A percentile compares a stretch with the other conserved stretches of the same genome.
These are phyloP conservation scores for Aspergillus pseudoviridinutans DNA, from an alignment of 2,329 filamentous ascomycete genomes.

Conservation along the genomic window DNA sequence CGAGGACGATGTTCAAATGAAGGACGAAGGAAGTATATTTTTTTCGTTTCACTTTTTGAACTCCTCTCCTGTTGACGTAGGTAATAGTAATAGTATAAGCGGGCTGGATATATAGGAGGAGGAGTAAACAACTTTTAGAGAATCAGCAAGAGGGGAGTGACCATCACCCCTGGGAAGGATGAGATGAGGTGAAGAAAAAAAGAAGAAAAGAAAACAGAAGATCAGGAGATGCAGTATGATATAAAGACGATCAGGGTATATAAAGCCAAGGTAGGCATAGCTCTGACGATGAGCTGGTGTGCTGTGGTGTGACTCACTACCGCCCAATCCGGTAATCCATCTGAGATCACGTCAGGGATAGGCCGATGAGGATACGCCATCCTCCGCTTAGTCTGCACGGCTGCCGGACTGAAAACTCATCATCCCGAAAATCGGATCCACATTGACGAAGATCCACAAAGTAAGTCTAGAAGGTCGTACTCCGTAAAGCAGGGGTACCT, in stretches of 20 bases:
- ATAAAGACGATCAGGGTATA: neutral
- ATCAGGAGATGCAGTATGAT: constrained; percentile 1
- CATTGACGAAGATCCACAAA: constrained; percentile 1
- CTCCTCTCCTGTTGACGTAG: constrained; percentile 3
- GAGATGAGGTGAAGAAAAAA: constrained; percentile 29
- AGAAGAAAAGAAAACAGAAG: constrained; percentile 7
- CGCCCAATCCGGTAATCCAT: constrained; percentile 12
- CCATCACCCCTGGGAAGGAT: constrained; percentile 35
- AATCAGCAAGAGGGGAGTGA: constrained; percentile 28
- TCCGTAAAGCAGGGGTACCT: constrained; percentile 7
- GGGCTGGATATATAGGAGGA: constrained; percentile 1
- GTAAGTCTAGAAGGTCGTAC: constrained; percentile 10
- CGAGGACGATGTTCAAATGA: constrained; percentile 1
- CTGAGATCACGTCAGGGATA: neutral
- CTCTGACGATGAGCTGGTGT: constrained; percentile 10
- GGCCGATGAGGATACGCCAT: neutral
- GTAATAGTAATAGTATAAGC: constrained; percentile 4
- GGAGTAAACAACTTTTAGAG: constrained; percentile 13
- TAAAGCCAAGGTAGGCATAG: constrained; percentile 6
- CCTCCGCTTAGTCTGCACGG: neutral
- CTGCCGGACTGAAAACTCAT: neutral
- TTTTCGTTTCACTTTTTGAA: constrained; percentile 4
- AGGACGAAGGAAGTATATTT: constrained; percentile 1
- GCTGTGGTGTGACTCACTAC: constrained; percentile 24
- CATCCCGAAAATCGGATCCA: neutral